Evolutionary conservation across 2,329 filamentous ascomycete genomes (phyloP).

Genomic region (Colletotrichum spinosum): DNA sequence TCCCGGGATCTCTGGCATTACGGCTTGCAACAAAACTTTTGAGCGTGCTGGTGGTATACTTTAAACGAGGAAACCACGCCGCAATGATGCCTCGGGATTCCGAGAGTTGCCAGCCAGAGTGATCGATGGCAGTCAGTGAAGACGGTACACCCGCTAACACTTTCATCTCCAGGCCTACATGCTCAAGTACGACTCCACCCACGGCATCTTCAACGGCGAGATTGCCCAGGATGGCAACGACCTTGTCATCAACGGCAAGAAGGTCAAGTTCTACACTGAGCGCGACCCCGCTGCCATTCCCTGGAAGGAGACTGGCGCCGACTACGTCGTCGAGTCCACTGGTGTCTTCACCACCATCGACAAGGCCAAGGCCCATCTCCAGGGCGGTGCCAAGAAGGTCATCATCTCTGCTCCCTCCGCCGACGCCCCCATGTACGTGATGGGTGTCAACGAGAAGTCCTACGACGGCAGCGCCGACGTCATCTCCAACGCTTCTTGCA

Average conservation of each 20-base stretch:
- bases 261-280: conserved; percentile 94
- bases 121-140: not conserved
- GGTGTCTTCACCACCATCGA: conserved; percentile 99
- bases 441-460: conserved; percentile 96
- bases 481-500: conserved; percentile 99
- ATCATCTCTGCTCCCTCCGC: conserved; percentile 91
- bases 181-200: conserved; percentile 99
- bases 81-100: too few species aligned
- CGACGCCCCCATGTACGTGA: conserved; percentile 99
- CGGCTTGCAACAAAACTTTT: not conserved
- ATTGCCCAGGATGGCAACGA: conserved; percentile 78
- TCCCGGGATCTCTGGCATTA: not conserved
- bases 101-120: too few species aligned
- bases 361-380: conserved; percentile 93
- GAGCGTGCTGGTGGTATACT: too few species aligned
- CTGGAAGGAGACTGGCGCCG: conserved; percentile 87
- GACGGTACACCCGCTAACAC: conserved; percentile 12
- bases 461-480: conserved; percentile 93
- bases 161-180: conserved; percentile 82
- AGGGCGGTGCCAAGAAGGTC: conserved; percentile 98
- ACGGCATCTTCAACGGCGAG: conserved; percentile 95
- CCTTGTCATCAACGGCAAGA: conserved; percentile 94
- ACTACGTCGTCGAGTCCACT: conserved; percentile 97
- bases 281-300: conserved; percentile 89
- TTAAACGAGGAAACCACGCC: too few species aligned